Conservation (phyloP, 306 rosid genomes). For the Ammopiptanthus mongolicus region DNA sequence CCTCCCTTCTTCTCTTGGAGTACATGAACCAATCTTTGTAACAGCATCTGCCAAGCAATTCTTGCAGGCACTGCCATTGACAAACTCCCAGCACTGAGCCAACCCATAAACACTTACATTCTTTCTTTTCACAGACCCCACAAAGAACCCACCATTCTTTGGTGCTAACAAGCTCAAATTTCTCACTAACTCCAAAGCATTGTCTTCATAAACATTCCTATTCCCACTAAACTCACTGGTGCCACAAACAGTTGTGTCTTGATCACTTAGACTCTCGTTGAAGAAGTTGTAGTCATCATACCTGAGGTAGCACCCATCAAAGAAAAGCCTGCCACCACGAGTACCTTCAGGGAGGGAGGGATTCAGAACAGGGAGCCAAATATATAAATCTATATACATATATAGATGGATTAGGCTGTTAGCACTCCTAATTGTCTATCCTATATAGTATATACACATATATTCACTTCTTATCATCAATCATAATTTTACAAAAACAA, state of each 20-base stretch:
- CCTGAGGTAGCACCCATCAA: slow-evolving; percentile 61
- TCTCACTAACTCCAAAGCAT: slow-evolving; percentile 40
- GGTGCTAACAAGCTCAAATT: slow-evolving; percentile 51
- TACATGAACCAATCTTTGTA: slow-evolving; percentile 30
- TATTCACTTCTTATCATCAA: too few relatives aligned
- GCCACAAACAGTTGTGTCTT: slow-evolving; percentile 43
- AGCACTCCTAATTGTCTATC: too few relatives aligned
- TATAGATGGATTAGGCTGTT: too few relatives aligned
- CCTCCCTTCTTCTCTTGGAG: slow-evolving; percentile 59
- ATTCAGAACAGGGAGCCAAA: too few relatives aligned
- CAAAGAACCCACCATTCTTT: slow-evolving; percentile 41
- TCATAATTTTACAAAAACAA: too few relatives aligned
- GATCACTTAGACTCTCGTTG: slow-evolving; percentile 27
- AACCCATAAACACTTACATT: slow-evolving; percentile 54
- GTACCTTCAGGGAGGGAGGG: slow-evolving; percentile 1
- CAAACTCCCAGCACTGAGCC: slow-evolving; percentile 75
- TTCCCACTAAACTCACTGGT: slow-evolving; percentile 15
- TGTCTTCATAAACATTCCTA: slow-evolving; percentile 23
- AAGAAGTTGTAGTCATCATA: slow-evolving; percentile 54
- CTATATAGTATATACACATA: too few relatives aligned
- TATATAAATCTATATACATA: too few relatives aligned
- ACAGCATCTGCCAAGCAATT: slow-evolving; percentile 48
- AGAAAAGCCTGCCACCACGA: slow-evolving; percentile 52
- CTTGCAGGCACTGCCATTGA: slow-evolving; percentile 33
- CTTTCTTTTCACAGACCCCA: slow-evolving; percentile 22